Percentiles rank a stretch among this genome's conserved stretches.
Conservation (phyloP, 192 early-diverging fungal genomes). For the Linnemannia hyalina region DNA sequence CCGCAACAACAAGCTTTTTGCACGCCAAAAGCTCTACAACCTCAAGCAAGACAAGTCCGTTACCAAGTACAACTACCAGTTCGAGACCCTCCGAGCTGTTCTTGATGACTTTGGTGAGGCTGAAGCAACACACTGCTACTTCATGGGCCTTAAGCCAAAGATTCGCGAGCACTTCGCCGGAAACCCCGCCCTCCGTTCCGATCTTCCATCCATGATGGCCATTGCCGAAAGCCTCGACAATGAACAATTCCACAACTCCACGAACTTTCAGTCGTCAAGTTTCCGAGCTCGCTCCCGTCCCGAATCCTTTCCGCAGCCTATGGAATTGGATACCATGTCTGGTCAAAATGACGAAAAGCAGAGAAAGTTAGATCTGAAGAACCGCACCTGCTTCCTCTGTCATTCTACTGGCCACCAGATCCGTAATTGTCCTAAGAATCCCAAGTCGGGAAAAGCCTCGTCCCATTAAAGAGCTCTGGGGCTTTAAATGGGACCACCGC, state of each 20-base stretch:
- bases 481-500: background rate
- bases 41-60: background rate
- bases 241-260: background rate
- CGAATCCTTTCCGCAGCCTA: background rate
- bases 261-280: no score
- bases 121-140: background rate
- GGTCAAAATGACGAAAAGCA: background rate
- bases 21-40: background rate
- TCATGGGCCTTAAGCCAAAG: background rate
- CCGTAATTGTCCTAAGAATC: background rate
- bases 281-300: no score
- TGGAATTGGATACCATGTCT: slow-evolving; percentile 7
- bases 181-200: background rate
- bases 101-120: background rate
- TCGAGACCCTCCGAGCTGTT: background rate
- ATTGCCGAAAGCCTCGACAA: background rate
- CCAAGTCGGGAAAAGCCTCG: slow-evolving; percentile 13
- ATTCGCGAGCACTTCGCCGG: slow-evolving; percentile 8
- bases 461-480: slow-evolving; percentile 20
- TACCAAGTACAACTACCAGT: background rate
- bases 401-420: background rate
- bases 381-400: background rate
- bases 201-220: background rate
- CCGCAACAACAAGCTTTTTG: background rate
- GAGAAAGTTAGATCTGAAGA: background rate